These are phyloP conservation scores for Suhomyces yuchorum DNA, from an alignment of 1,139 yeast genomes.

Conservation along the genomic window DNA sequence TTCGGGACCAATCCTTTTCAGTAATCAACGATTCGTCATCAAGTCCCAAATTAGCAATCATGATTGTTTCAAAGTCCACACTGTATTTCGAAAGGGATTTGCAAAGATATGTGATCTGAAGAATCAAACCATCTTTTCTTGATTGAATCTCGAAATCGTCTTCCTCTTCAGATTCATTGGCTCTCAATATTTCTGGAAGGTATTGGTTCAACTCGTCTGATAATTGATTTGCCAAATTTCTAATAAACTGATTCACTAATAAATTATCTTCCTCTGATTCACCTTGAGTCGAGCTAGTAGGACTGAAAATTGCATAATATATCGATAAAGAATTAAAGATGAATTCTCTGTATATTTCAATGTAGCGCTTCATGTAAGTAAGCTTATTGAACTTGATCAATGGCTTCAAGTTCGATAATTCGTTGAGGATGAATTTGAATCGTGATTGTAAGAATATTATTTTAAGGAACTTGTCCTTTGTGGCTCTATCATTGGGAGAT, in stretches of 20 bases:
- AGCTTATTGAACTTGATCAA: conserved; percentile 54
- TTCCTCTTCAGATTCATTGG: conserved; percentile 19
- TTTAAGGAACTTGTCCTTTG: conserved; percentile 38
- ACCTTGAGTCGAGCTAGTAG: conserved; percentile 15
- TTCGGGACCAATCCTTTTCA: conserved; percentile 41
- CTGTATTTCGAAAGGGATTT: conserved; percentile 72
- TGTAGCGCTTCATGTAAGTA: conserved; percentile 71
- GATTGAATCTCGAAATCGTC: conserved; percentile 43
- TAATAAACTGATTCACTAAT: conserved; percentile 37
- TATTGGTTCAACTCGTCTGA: conserved; percentile 30
- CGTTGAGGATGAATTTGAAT: conserved; percentile 59
- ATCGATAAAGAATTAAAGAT: conserved; percentile 72
- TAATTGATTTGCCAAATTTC: conserved; percentile 33
- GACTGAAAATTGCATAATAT: conserved; percentile 61
- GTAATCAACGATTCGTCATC: conserved; percentile 22
- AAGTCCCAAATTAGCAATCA: conserved; percentile 41
- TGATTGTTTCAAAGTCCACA: conserved; percentile 59
- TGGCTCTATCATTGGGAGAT: conserved; percentile 11
- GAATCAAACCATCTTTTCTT: conserved; percentile 60
- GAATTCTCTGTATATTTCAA: conserved; percentile 83
- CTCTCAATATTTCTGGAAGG: conserved; percentile 26
- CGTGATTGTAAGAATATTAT: conserved; percentile 57
- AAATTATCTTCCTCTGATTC: conserved; percentile 27
- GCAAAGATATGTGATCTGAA: conserved; percentile 77
- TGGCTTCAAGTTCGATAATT: conserved; percentile 59